Evolutionary conservation across 192 early-diverging fungal species (phyloP), one percentile per base, ranked within the genome.

Genomic region (Entophlyctis luteolus): DNA sequence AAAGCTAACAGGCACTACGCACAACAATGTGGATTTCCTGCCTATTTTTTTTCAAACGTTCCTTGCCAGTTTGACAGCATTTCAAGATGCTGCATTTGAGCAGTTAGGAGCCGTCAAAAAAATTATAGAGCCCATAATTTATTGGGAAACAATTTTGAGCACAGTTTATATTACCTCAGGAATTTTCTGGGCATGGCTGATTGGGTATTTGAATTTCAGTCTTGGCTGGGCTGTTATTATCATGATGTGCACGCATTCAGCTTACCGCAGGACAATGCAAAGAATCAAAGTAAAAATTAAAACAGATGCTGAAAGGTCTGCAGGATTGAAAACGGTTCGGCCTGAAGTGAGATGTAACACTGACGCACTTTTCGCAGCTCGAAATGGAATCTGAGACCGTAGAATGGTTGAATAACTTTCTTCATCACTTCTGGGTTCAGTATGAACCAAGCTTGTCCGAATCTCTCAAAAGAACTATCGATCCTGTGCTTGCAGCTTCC

Each of bases 361-460:
- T 18, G 27, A 52, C 10, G 14, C 6, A 8, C 27, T 8, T 52
- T 52, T 6, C 50, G 3, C 38, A 63, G 50, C 45, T 76, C 22
- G 70, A 76, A 31, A 35, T 8, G 5, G 68, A 70, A 14, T 10
- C 62, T 12, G 89, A 91, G 59, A 79, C 88, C 45, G 90, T 87
- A 8, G 94, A 92, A 56, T 96, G 94, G 94, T 80, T 96, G 37
- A 96, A 96, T 72, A 81, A 83, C 78, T 92, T 94, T 76, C 68
- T 92, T 52, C 77, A 78, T 25, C 80, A 88, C 48, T 94, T 93
- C 75, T 96, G 94, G 94, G 73, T 91, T n/a, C 92, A 90, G 63
- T 91, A 89, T 55, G 94, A 96, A 75, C 93, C 93, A 27, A 81
- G 84, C 27, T 79, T 96, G 58, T 90, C 89, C 53, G 79, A 86